These are phyloP conservation scores for Colletotrichum chlorophyti DNA, from an alignment of 2,329 filamentous ascomycete species.

Conservation along the genomic window DNA sequence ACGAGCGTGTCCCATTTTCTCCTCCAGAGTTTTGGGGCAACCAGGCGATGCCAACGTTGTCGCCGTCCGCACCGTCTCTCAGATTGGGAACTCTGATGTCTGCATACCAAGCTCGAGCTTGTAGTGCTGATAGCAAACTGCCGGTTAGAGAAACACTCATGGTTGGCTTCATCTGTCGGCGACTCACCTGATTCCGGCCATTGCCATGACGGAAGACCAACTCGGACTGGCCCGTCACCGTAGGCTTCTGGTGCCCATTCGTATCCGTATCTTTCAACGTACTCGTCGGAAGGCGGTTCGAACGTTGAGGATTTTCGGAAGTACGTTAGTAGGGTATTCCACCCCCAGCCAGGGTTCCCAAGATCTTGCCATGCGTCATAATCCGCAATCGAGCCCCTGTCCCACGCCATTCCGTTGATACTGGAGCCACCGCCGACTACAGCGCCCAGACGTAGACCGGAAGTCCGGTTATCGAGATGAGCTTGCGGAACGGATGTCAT, in stretches of 20 bases:
- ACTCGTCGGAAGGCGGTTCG: slow-evolving; percentile 25
- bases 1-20: slow-evolving; percentile 29
- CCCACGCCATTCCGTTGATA: slow-evolving; percentile 40
- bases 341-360: slow-evolving; percentile 46
- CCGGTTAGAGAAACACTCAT: too few relatives aligned
- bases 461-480: slow-evolving; percentile 31
- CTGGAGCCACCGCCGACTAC: slow-evolving; percentile 38
- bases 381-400: slow-evolving; percentile 35
- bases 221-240: slow-evolving; percentile 30
- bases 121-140: slow-evolving; percentile 4
- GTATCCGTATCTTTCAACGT: slow-evolving; percentile 13
- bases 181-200: slow-evolving; percentile 31
- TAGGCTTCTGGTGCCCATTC: slow-evolving; percentile 5
- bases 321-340: slow-evolving; percentile 39
- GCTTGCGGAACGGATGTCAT: slow-evolving; percentile 35
- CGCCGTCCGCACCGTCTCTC: slow-evolving; percentile 32
- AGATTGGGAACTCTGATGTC: slow-evolving; percentile 24
- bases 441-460: slow-evolving; percentile 33
- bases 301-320: slow-evolving; percentile 37
- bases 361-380: slow-evolving; percentile 45
- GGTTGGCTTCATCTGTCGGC: not conserved
- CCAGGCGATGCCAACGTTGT: slow-evolving; percentile 34
- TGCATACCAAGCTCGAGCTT: slow-evolving; percentile 28
- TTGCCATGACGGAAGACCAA: slow-evolving; percentile 35
- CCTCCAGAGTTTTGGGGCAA: slow-evolving; percentile 31